Evolutionary conservation across 169 alveolate genomes (phyloP), one percentile per base, ranked within the genome.

Genomic region (Pseudocohnilembus persalinus): DNA sequence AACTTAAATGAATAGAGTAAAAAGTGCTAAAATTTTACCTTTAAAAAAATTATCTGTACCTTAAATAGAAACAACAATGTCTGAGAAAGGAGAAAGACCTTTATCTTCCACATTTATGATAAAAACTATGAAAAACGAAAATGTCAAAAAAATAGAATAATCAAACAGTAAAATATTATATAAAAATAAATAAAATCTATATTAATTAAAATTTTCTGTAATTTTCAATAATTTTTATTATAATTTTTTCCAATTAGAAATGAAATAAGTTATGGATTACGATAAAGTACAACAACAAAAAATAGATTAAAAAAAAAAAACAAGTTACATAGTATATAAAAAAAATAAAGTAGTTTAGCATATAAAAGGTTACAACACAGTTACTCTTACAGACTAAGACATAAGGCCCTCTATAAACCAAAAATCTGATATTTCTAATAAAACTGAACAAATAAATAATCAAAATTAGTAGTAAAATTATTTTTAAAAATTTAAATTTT

Each of bases 321-420:
- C 87, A 74, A 25, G 20, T 80, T 28, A 82, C 73, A 73, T 34
- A 73, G 75, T 82, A 73, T 73, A 25, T 35, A 35, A 81, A 28
- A 73, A 75, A 27, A 79, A 79, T 49, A 81, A 64, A 65, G 83
- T 72, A 25, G 82, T 86, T 27, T 79, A 79, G 25, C 90, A 86
- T 64, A 80, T 86, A 24, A 86, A 83, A 27, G 90, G 90, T 25
- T 86, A 81, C 75, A 35, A 86, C 63, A 86, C 90, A 16, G 78
- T 86, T 32, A 74, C 33, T 33, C 64, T 86, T 29, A 81, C 79
- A 24, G 73, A 73, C 30, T 86, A 86, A 29, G 90, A 86, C 25
- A 35, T 82, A 33, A 82, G 73, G 0, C 63, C 73, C 35, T n/a
- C 81, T n/a, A n/a, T n/a, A n/a, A n/a, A n/a, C n/a, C n/a, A n/a